Evolutionary conservation across 768 basidiomycete genomes (phyloP).

Genomic region (Pulveroboletus sp.): DNA sequence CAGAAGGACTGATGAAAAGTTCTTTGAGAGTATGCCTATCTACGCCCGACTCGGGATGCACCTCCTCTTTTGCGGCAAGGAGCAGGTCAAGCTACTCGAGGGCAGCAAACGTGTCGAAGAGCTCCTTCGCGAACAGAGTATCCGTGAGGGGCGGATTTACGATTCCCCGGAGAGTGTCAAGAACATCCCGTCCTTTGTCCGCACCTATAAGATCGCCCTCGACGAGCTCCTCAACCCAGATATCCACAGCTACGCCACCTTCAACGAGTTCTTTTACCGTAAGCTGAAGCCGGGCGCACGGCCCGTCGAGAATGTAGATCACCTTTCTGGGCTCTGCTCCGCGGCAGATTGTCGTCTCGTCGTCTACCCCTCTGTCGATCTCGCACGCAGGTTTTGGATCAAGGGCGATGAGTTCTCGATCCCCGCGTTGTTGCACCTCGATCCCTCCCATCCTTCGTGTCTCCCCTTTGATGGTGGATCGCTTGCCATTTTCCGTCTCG

Average conservation of each 20-base stretch:
- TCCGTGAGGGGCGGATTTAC: constrained; percentile 53
- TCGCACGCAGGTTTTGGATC: constrained; percentile 70
- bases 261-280: constrained; percentile 76
- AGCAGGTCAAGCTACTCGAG: constrained; percentile 46
- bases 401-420: constrained; percentile 72
- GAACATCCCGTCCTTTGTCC: constrained; percentile 52
- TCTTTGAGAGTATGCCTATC: constrained; percentile 74
- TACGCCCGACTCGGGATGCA: constrained; percentile 74
- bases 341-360: constrained; percentile 73
- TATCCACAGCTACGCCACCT: constrained; percentile 52
- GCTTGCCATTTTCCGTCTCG: constrained; percentile 69
- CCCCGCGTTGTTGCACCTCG: constrained; percentile 49
- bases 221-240: constrained; percentile 64
- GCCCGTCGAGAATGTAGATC: constrained; percentile 51
- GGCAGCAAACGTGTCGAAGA: constrained; percentile 42
- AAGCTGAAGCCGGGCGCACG: constrained; percentile 56
- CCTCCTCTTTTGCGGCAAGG: constrained; percentile 58
- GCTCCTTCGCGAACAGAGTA: constrained; percentile 49
- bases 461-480: constrained; percentile 40
- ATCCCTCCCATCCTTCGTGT: constrained; percentile 39
- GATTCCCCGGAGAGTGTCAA: constrained; percentile 47
- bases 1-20: constrained; percentile 43
- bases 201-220: constrained; percentile 49
- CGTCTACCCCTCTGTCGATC: constrained; percentile 53
- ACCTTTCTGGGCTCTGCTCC: constrained; percentile 51